phyloP scores from a whole-genome alignment of 129 eudicot genomes.

The Flaveria sonorensis region DNA sequence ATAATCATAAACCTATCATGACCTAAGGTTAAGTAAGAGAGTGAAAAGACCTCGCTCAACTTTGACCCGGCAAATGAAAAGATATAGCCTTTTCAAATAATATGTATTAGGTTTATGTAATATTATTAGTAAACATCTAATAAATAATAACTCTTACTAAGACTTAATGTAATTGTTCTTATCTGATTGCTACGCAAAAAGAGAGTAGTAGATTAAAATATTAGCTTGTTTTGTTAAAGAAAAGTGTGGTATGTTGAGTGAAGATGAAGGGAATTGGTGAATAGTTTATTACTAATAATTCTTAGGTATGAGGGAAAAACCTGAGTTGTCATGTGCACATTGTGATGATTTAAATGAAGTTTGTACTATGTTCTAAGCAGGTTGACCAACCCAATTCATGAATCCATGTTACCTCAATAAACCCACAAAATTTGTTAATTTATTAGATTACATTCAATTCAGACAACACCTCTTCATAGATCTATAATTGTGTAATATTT shows the following conservation, averaged over 20 bases:
- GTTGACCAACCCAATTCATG: conserved; percentile 34
- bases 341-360: conserved; percentile 36
- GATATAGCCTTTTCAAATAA: background rate
- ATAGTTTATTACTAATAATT: conserved; percentile 35
- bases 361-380: conserved; percentile 36
- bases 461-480: conserved; percentile 17
- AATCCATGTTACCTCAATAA: conserved; percentile 45
- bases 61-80: background rate
- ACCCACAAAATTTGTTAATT: conserved; percentile 21
- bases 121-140: background rate
- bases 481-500: conserved; percentile 6
- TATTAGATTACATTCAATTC: conserved; percentile 25
- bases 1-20: too few relatives aligned
- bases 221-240: conserved; percentile 25
- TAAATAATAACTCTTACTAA: background rate
- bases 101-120: background rate
- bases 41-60: too few relatives aligned
- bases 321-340: conserved; percentile 42
- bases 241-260: conserved; percentile 42
- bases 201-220: conserved; percentile 12
- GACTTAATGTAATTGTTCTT: background rate
- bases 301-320: conserved; percentile 39
- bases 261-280: conserved; percentile 34
- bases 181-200: background rate
- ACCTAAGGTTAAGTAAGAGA: too few relatives aligned